Evolutionary conservation across 73 alveolate genomes (phyloP), one percentile per base, ranked within the genome.

Genomic region (Durusdinium trenchii): DNA sequence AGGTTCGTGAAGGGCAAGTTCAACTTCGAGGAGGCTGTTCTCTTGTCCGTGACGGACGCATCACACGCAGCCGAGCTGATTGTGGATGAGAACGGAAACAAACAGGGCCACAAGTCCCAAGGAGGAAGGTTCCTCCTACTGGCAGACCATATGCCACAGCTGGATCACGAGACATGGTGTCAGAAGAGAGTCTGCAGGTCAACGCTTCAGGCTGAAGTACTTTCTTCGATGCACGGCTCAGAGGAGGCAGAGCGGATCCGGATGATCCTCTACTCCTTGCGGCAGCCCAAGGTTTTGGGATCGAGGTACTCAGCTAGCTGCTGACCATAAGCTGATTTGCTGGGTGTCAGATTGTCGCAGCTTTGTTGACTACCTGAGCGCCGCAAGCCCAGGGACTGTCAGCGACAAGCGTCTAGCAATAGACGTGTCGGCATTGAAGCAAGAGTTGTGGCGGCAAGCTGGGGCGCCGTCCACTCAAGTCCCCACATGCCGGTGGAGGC

Each of bases 151-250:
- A 54, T 20, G 20, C 64, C 64, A 54, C 20, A 20, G 9, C 28
- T 12, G 64, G 64, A 54, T 9, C 9, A 54, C 64, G 20, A 12
- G 64, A 54, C 64, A 9, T 12, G 28, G 28, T 12, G 20, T 20
- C 64, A 12, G 91, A 45, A 48, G 47, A 43, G 91, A 0, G 91
- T 81, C 2, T 81, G 91, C 91, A 42, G 91, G 36, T 81, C 91
- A 7, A 81, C 91, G 5, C 47, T 78, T 2, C 87, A 78, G 64
- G 87, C 87, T 0, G 87, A 78, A 38, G 87, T 78, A 5, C 61
- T 43, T 20, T 81, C 91, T 7, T 81, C 91, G 71, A 81, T 46
- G 91, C 3, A 6, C 3, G 92, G 69, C 0, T 82, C 92, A 28
- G 92, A 82, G 48, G 69, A 67, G 14, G 91, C 71, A 3, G 62